Base-by-base conservation (phyloP, 495 filamentous ascomycete species). In the Tuber umbilicatum region DNA sequence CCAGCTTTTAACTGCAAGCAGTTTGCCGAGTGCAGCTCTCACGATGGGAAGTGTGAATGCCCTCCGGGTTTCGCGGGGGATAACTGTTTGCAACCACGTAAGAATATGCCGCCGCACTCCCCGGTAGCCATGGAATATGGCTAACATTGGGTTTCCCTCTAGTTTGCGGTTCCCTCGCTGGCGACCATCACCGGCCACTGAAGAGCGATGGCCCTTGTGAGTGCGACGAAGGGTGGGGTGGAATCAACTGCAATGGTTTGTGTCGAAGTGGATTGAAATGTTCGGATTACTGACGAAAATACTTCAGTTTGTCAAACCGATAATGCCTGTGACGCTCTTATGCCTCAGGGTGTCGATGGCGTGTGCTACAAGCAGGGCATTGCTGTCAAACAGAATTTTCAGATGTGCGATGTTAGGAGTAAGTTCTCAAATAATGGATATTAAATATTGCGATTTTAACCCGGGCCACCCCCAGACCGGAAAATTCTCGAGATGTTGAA, bases 391-490 rank as follows among this genome's bases (percentile, higher is more conserved):
- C 89, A 97, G 83, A 99, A 98, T 83, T 93, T 92, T 83, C 96
- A 98, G 85, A 94, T 97, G 89, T 99, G 95, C 83, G 92, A 96
- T 85, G 94, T 99, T 77, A 98, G 94, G 68, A 99, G 98, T 85
- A 83, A 81, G 81, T 68, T 35, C 39, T 27, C 67, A 37, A 50
- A 3, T n/a, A 14, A 31, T 27, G 21, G 17, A 40, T 5, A 7
- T 37, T 23, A 37, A 68, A 35, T 37, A 23, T 69, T 23, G n/a
- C 35, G 42, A 16, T 35, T n/a, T n/a, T 23, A 70, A 27, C 37
- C 14, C 9, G 21, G 31, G 73, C 67, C 41, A 70, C 69, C 21
- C 19, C 39, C 35, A 82, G 81, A 82, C 73, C 84, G 86, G 76
- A 95, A 96, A 84, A 99, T 99, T 81, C 84, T 95, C 41, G 89